Evolutionary conservation across 2,329 filamentous ascomycete genomes (phyloP).

Genomic region (Biscogniauxia marginata): DNA sequence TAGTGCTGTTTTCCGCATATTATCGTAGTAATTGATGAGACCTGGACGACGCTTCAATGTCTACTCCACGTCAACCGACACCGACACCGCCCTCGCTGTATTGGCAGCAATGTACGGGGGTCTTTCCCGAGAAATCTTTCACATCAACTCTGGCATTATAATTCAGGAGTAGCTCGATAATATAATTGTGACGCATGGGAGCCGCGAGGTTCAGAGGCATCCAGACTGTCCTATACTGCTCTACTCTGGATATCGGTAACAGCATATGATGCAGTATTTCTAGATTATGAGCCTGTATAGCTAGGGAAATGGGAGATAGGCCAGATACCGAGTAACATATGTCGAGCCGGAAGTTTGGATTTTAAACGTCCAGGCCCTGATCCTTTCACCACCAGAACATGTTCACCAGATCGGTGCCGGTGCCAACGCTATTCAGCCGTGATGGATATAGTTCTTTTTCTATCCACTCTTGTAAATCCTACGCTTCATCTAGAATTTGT

Average conservation of each 20-base stretch:
- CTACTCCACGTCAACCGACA: slow-evolving; percentile 26
- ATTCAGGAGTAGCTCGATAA: slow-evolving; percentile 29
- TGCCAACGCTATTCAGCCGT: slow-evolving; percentile 1
- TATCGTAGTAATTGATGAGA: slow-evolving; percentile 22
- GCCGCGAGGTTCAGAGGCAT: slow-evolving; percentile 33
- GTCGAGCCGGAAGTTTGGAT: slow-evolving; percentile 25
- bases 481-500: slow-evolving; percentile 27
- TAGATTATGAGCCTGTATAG: slow-evolving; percentile 22
- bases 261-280: slow-evolving; percentile 29
- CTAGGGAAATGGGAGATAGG: slow-evolving; percentile 28
- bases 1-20: slow-evolving; percentile 29
- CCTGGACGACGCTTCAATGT: slow-evolving; percentile 20
- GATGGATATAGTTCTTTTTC: slow-evolving; percentile 8
- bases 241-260: slow-evolving; percentile 18
- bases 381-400: slow-evolving; percentile 29
- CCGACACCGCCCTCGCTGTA: slow-evolving; percentile 20
- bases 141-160: slow-evolving; percentile 25
- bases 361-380: slow-evolving; percentile 27
- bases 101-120: slow-evolving; percentile 31
- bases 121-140: slow-evolving; percentile 22
- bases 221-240: slow-evolving; percentile 20
- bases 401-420: slow-evolving; percentile 7
- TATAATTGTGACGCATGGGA: slow-evolving; percentile 27
- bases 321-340: slow-evolving; percentile 17
- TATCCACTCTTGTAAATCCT: slow-evolving; percentile 27